These are phyloP conservation scores for Boletus sp. DNA, from an alignment of 768 basidiomycete genomes.

Conservation along the genomic window DNA sequence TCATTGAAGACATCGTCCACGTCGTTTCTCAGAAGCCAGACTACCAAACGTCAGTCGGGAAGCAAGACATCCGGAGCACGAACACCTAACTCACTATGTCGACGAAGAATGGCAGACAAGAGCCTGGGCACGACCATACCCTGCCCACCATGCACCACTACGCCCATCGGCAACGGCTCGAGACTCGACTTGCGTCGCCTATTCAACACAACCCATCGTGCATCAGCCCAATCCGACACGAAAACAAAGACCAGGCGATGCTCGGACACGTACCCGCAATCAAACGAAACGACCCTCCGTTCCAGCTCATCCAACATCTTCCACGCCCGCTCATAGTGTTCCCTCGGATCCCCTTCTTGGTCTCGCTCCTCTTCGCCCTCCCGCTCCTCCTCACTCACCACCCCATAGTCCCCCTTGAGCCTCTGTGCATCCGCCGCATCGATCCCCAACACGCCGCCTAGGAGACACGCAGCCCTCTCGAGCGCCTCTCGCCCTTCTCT, in stretches of 20 bases:
- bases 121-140: constrained; percentile 61
- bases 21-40: constrained; percentile 65
- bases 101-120: constrained; percentile 58
- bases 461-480: constrained; percentile 43
- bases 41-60: constrained; percentile 31
- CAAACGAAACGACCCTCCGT: constrained; percentile 48
- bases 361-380: constrained; percentile 29
- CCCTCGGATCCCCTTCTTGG: constrained; percentile 41
- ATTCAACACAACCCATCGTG: background rate
- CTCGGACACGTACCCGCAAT: constrained; percentile 43
- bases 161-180: constrained; percentile 24
- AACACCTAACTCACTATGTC: constrained; percentile 53
- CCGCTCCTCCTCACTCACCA: constrained; percentile 22
- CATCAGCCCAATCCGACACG: background rate
- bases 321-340: constrained; percentile 54
- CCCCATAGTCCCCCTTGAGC: constrained; percentile 51
- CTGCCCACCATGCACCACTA: constrained; percentile 25
- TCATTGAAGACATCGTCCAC: constrained; percentile 47
- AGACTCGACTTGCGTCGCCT: constrained; percentile 47
- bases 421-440: constrained; percentile 59
- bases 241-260: background rate
- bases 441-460: constrained; percentile 47
- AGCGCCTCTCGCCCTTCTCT: constrained; percentile 57
- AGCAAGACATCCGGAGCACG: constrained; percentile 5
- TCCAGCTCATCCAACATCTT: constrained; percentile 62